These are phyloP conservation scores for Cardamine resedifolia DNA, from an alignment of 345 rosid species.

Conservation along the genomic window DNA sequence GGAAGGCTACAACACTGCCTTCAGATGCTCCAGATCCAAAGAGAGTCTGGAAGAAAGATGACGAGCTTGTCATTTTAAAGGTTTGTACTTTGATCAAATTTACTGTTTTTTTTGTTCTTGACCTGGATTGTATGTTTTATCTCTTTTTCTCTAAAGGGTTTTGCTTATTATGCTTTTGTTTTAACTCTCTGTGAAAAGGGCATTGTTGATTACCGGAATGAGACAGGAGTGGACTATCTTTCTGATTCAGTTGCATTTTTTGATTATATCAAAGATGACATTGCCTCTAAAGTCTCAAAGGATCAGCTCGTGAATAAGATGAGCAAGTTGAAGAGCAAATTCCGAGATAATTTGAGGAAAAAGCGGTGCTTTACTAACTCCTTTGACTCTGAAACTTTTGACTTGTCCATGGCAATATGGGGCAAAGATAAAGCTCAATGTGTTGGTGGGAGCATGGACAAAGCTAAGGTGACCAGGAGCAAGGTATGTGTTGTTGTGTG, in stretches of 20 bases:
- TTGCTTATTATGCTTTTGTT: neutral
- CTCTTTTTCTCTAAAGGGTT: neutral
- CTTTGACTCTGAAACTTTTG: neutral
- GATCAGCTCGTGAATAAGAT: constrained; percentile 16
- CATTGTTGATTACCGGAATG: neutral
- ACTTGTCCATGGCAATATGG: constrained; percentile 18
- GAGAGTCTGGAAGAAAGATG: constrained; percentile 3
- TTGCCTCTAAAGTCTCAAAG: neutral
- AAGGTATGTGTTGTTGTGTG: neutral
- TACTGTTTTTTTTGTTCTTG: neutral
- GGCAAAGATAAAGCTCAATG: constrained; percentile 2
- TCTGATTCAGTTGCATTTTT: constrained; percentile 11
- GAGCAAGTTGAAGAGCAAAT: constrained; percentile 18
- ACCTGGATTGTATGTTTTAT: neutral
- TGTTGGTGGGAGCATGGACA: neutral
- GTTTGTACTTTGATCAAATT: neutral
- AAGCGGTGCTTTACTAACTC: neutral
- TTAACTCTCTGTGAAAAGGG: constrained; percentile 17
- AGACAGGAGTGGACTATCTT: neutral
- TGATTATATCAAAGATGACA: neutral
- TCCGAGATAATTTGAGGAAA: neutral
- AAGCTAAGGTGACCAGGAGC: neutral
- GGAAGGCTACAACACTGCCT: neutral
- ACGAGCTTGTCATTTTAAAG: constrained; percentile 18
- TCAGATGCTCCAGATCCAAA: neutral